These are phyloP conservation scores for Erysimum cheiranthoides DNA, from an alignment of 345 rosid genomes.

Conservation along the genomic window DNA sequence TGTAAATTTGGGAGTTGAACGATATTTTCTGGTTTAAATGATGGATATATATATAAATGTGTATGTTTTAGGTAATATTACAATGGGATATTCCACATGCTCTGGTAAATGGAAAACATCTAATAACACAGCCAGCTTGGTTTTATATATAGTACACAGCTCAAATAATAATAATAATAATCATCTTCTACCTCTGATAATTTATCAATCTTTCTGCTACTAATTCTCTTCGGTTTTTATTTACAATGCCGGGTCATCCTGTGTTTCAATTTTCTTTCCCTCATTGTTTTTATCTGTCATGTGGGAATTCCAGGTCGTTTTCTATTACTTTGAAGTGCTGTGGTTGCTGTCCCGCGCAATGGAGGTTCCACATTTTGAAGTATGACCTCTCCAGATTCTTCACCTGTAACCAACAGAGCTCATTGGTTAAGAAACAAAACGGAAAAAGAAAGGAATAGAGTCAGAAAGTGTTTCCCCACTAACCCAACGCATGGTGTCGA, in stretches of 20 bases:
- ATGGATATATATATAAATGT: neutral
- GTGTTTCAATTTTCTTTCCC: conserved; percentile 23
- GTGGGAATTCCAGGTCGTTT: conserved; percentile 79
- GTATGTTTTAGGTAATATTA: conserved; percentile 5
- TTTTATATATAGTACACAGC: conserved; percentile 23
- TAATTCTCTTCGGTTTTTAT: conserved; percentile 48
- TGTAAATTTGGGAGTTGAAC: neutral
- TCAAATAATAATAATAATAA: conserved; percentile 13
- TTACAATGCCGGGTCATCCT: conserved; percentile 49
- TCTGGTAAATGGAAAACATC: conserved; percentile 12
- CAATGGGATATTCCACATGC: conserved; percentile 4
- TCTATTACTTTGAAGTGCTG: conserved; percentile 84
- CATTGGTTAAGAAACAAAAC: neutral
- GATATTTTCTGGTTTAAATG: neutral
- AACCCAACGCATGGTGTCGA: conserved; percentile 97
- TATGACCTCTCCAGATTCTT: conserved; percentile 86
- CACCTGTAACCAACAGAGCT: conserved; percentile 56
- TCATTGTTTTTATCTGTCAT: conserved; percentile 48
- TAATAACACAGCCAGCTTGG: conserved; percentile 11
- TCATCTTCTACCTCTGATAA: conserved; percentile 20
- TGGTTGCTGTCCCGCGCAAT: conserved; percentile 76
- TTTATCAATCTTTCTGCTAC: conserved; percentile 35
- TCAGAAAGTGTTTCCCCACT: conserved; percentile 27
- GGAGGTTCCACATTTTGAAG: conserved; percentile 94
- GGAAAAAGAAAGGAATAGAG: conserved; percentile 8